These are phyloP conservation scores for Pythium insidiosum DNA, from an alignment of 352 stramenopile genomes.

Conservation along the genomic window DNA sequence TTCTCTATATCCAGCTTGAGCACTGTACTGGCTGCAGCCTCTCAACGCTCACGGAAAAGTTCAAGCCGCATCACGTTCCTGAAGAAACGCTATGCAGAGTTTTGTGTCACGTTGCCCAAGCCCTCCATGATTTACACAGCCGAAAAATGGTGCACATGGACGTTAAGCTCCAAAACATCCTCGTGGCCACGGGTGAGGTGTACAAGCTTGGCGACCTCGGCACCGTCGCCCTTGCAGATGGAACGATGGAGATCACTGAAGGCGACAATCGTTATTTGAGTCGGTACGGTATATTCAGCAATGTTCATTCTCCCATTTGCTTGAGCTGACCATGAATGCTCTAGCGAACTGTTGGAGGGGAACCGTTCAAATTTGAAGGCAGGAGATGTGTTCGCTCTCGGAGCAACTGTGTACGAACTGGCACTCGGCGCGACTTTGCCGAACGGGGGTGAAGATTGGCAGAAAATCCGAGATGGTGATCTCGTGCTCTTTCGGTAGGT, in stretches of 20 bases:
- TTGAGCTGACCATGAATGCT: no score
- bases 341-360: constrained; percentile 73
- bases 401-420: constrained; percentile 80
- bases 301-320: background rate
- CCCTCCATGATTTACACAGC: constrained; percentile 74
- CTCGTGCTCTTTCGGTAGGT: constrained; percentile 66
- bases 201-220: constrained; percentile 83
- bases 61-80: constrained; percentile 52
- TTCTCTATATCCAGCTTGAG: constrained; percentile 86
- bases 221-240: constrained; percentile 71
- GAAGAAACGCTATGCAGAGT: constrained; percentile 69
- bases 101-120: constrained; percentile 67
- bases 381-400: constrained; percentile 80
- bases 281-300: constrained; percentile 25
- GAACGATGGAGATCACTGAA: constrained; percentile 80
- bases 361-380: constrained; percentile 66
- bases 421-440: constrained; percentile 59
- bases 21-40: constrained; percentile 61
- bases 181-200: constrained; percentile 45
- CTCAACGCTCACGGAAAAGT: constrained; percentile 50
- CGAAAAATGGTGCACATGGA: constrained; percentile 86
- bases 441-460: constrained; percentile 73
- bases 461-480: constrained; percentile 81
- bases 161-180: constrained; percentile 81
- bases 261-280: constrained; percentile 84